A percentile compares a stretch with the other conserved stretches of the same genome.
Evolutionary conservation across 148 eudicot genomes (phyloP).

Genomic region (Vaccinium darrowii): DNA sequence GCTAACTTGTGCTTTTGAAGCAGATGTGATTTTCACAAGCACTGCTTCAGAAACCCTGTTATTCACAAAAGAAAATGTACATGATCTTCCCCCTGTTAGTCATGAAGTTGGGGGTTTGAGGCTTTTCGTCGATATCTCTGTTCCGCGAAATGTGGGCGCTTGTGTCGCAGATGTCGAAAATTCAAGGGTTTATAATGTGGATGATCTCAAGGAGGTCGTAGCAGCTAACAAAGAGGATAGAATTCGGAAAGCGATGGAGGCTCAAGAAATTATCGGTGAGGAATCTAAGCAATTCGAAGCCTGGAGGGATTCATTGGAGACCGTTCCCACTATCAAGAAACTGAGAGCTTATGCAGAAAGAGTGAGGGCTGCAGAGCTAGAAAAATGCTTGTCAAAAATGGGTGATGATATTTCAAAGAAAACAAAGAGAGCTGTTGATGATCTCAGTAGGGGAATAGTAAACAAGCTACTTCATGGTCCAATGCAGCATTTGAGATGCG

Average conservation of each 20-base stretch:
- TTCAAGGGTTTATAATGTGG: conserved; percentile 69
- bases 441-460: conserved; percentile 86
- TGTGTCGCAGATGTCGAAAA: conserved; percentile 54
- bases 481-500: conserved; percentile 94
- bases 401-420: conserved; percentile 72
- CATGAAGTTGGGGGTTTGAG: conserved; percentile 58
- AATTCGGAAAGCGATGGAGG: conserved; percentile 79
- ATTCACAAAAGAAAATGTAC: conserved; percentile 48
- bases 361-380: conserved; percentile 71
- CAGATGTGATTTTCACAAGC: conserved; percentile 94
- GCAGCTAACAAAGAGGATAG: conserved; percentile 88
- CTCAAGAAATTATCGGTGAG: conserved; percentile 60
- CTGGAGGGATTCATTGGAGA: conserved; percentile 88
- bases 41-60: conserved; percentile 75
- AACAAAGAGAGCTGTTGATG: conserved; percentile 66
- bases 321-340: conserved; percentile 91
- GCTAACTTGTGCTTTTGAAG: conserved; percentile 67
- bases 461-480: conserved; percentile 95
- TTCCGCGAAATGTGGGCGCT: conserved; percentile 79
- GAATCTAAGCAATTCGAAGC: conserved; percentile 78
- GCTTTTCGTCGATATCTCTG: conserved; percentile 74
- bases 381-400: conserved; percentile 72
- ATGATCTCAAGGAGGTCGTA: conserved; percentile 88
- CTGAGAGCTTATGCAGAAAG: conserved; percentile 86
- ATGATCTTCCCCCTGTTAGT: conserved; percentile 51